Evolutionary conservation across 257 asterid genomes (phyloP), one percentile per base, ranked within the genome.

Genomic region (Scutellaria barbata): DNA sequence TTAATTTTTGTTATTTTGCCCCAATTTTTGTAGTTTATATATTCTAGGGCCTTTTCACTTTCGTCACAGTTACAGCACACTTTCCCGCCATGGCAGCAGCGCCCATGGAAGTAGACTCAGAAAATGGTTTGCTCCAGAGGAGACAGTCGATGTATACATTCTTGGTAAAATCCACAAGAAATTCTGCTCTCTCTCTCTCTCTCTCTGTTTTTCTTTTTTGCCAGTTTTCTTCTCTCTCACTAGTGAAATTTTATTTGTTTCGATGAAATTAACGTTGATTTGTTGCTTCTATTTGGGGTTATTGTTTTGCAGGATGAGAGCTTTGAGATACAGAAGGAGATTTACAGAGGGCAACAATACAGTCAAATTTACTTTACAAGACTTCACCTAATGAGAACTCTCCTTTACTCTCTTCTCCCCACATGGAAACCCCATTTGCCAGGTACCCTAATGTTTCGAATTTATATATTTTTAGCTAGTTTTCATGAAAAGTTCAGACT

Each of bases 321-420:
- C 57, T 92, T 95, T 85, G 82, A 68, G 85, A 89, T 89, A 57
- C 84, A 81, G 63, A 90, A 83, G 80, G 95, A 89, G 82, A 77
- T 82, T 77, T 95, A 92, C 84, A 85, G 80, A 80, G 99, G 99
- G 69, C 99, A 95, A 71, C 99, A 95, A 71, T 92, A 89, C 85
- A 95, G 99, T 82, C 99, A 92, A 63, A 87, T 95, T 41, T 92
- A 95, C 85, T 92, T 78, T 74, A 88, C 96, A n/a, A 90, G 98
- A 59, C 98, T 95, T 73, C 95, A 84, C 74, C 88, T 89, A 37
- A 88, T 95, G 96, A 85, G 92, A 80, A 88, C 99, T 55, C 90
- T 92, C 52, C 85, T 95, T 55, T 80, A 95, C 87, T 89, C 98
- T 75, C 92, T 95, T 66, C 53, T 92, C 52, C 96, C 96, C 45